Evolutionary conservation across 257 asterid species (phyloP).

Genomic region (Fraxinus pennsylvanica): DNA sequence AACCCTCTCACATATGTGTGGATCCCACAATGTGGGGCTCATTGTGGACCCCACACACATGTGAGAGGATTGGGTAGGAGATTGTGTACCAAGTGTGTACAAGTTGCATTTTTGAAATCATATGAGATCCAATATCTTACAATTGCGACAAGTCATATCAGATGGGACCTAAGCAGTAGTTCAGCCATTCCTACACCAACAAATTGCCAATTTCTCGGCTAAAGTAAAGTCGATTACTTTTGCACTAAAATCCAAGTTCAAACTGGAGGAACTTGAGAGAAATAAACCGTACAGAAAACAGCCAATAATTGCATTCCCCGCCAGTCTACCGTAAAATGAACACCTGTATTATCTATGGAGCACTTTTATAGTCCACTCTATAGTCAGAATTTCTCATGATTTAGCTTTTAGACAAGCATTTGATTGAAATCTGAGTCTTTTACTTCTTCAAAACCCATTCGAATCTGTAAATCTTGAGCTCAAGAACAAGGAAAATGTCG

Average conservation of each 20-base stretch:
- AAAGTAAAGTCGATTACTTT: neutral
- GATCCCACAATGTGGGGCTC: too few relatives aligned
- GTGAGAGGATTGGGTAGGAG: too few relatives aligned
- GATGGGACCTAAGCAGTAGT: neutral
- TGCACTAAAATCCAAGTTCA: neutral
- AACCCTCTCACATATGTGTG: too few relatives aligned
- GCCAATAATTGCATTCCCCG: neutral
- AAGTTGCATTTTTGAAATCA: too few relatives aligned
- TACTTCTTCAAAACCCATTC: neutral
- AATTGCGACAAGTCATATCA: neutral
- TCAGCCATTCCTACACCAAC: neutral
- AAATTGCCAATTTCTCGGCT: neutral
- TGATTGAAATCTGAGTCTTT: neutral
- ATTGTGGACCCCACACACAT: too few relatives aligned
- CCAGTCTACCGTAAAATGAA: neutral
- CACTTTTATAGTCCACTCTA: neutral
- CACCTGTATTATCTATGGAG: neutral
- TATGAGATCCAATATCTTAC: too few relatives aligned
- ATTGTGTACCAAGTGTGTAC: too few relatives aligned
- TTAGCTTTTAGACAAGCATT: neutral
- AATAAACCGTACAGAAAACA: neutral
- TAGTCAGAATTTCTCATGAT: neutral
- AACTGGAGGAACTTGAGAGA: neutral
- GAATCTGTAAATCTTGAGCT: neutral
- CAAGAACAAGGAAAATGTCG: slow-evolving; percentile 34